Conservation (phyloP, 257 asterid genomes). For the Fraxinus anomala region DNA sequence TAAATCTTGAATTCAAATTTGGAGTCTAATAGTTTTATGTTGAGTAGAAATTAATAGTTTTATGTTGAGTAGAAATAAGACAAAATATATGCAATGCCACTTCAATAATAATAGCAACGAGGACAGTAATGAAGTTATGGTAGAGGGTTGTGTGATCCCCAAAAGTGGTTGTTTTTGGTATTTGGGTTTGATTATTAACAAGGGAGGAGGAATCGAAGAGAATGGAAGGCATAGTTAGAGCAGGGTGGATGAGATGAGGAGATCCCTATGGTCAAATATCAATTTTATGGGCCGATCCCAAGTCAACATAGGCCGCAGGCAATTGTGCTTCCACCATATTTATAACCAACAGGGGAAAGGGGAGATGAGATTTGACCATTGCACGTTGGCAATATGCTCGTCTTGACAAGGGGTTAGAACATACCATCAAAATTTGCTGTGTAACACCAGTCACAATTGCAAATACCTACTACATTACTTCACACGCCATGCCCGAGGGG, state of each 20-base stretch:
- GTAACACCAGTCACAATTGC: no score
- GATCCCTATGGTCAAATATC: neutral
- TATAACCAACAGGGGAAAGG: no score
- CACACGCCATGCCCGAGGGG: no score
- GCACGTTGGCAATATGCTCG: no score
- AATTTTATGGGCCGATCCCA: no score
- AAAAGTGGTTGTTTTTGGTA: neutral
- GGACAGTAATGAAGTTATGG: neutral
- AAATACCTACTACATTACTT: no score
- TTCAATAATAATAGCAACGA: neutral
- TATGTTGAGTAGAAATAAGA: neutral
- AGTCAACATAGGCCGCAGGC: no score
- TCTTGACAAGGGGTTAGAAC: no score
- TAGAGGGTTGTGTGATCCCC: neutral
- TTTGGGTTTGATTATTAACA: neutral
- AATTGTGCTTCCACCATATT: no score
- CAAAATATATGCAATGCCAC: neutral
- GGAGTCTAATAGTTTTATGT: neutral
- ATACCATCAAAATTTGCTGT: no score
- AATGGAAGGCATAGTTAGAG: neutral
- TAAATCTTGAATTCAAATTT: neutral
- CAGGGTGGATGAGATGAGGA: neutral
- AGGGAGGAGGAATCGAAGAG: neutral
- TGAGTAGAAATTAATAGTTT: neutral
- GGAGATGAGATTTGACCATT: no score